Percentiles rank a stretch among this genome's conserved stretches.
Conservation (phyloP, 768 basidiomycete species). For the Phylloporus scabripes region DNA sequence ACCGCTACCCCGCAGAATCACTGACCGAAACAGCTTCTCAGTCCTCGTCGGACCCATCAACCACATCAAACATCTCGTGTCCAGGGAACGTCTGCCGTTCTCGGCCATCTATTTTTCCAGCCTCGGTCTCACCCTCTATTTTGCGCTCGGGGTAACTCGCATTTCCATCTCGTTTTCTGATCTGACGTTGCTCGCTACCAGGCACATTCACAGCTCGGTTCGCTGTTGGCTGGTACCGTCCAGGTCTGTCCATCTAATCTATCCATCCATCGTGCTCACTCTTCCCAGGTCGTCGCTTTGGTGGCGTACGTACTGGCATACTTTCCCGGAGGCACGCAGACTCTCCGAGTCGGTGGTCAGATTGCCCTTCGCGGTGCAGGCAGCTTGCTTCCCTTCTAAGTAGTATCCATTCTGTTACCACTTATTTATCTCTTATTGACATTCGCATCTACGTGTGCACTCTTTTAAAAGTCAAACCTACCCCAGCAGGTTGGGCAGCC, state of each 20-base stretch:
- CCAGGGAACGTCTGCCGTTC: constrained; percentile 81
- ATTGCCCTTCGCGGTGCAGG: constrained; percentile 82
- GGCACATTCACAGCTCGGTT: constrained; percentile 83
- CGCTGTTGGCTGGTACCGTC: constrained; percentile 73
- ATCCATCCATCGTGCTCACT: not conserved
- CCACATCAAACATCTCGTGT: constrained; percentile 83
- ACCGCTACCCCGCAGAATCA: not conserved
- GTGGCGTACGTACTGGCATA: constrained; percentile 89
- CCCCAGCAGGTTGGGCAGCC: constrained; percentile 41
- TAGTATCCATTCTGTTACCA: not conserved
- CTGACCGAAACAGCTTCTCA: constrained; percentile 51
- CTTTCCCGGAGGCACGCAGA: constrained; percentile 87
- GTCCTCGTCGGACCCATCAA: constrained; percentile 88
- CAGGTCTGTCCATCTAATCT: constrained; percentile 44
- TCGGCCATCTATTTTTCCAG: constrained; percentile 77
- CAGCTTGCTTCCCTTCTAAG: constrained; percentile 56
- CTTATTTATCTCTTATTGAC: constrained; percentile 5
- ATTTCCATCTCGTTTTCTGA: constrained; percentile 22
- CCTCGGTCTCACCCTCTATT: constrained; percentile 83
- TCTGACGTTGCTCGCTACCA: constrained; percentile 26
- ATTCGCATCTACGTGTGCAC: not conserved
- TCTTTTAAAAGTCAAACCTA: too few species aligned
- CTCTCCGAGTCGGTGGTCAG: constrained; percentile 72
- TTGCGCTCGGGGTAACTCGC: constrained; percentile 69
- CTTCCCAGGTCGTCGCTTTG: constrained; percentile 65